Conservation (phyloP, 192 early-diverging fungal genomes). For the Geosiphon pyriformis region DNA sequence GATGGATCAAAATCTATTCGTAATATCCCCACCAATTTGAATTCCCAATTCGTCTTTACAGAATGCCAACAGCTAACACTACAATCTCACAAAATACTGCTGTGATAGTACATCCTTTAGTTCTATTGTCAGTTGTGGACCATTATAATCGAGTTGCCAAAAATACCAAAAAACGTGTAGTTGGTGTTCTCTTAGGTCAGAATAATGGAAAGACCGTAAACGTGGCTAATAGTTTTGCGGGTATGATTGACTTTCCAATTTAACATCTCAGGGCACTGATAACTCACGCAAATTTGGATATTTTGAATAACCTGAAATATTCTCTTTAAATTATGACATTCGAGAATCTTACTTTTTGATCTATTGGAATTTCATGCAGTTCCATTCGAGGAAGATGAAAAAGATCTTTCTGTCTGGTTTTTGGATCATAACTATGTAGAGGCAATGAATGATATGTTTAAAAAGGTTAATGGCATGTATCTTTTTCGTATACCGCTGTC, state of each 20-base stretch:
- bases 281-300: too few species aligned
- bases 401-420: slow-evolving; percentile 97
- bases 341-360: neutral
- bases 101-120: slow-evolving; percentile 94
- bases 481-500: neutral
- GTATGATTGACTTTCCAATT: too few species aligned
- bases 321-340: too few species aligned
- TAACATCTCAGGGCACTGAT: too few species aligned
- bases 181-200: slow-evolving; percentile 95
- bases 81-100: slow-evolving; percentile 42
- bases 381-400: slow-evolving; percentile 99
- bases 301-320: too few species aligned
- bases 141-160: slow-evolving; percentile 97
- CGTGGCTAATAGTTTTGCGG: slow-evolving; percentile 96
- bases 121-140: slow-evolving; percentile 96
- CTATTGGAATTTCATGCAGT: slow-evolving; percentile 51
- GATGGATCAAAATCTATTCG: too few species aligned
- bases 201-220: slow-evolving; percentile 81
- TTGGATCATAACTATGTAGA: slow-evolving; percentile 99
- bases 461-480: slow-evolving; percentile 91
- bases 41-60: too few species aligned
- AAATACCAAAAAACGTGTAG: slow-evolving; percentile 92
- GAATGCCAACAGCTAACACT: slow-evolving; percentile 38
- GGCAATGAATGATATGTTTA: slow-evolving; percentile 99
- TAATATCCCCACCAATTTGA: too few species aligned